A percentile compares a stretch with the other conserved stretches of the same genome.
Evolutionary conservation across 1,284 basidiomycete genomes (phyloP).

Genomic region (Kwoniella shivajii): DNA sequence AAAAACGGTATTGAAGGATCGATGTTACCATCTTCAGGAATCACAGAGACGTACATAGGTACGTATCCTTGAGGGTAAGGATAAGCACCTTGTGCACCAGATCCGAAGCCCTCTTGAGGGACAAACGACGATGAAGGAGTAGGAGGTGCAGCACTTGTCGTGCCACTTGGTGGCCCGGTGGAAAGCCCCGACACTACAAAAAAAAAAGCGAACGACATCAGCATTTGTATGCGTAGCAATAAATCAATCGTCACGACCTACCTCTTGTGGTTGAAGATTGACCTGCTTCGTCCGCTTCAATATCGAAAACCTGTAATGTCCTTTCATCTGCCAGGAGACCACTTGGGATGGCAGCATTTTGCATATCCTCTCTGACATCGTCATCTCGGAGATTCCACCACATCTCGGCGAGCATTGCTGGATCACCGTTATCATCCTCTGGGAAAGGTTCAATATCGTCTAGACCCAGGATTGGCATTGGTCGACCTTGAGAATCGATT

Average conservation of each 20-base stretch:
- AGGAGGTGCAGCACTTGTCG: background rate
- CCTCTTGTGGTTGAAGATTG: background rate
- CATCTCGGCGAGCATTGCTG: slow-evolving; percentile 6
- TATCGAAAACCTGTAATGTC: slow-evolving; percentile 6
- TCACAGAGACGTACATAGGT: background rate
- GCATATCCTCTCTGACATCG: background rate
- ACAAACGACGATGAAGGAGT: background rate
- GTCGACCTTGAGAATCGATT: slow-evolving; percentile 2
- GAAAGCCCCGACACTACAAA: background rate
- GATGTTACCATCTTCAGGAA: background rate
- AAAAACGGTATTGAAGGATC: slow-evolving; percentile 2
- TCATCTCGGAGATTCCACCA: slow-evolving; percentile 11
- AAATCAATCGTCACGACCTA: background rate
- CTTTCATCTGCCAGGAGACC: slow-evolving; percentile 10
- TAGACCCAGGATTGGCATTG: slow-evolving; percentile 11
- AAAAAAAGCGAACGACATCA: background rate
- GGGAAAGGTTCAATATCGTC: slow-evolving; percentile 14
- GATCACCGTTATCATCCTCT: slow-evolving; percentile 2
- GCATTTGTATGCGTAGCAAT: background rate
- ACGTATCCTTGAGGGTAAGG: slow-evolving; percentile 1
- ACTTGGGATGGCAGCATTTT: background rate
- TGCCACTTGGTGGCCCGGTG: background rate
- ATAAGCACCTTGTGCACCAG: background rate
- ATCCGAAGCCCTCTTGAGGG: background rate
- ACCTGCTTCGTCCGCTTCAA: background rate